Base-by-base conservation (phyloP, 2,329 filamentous ascomycete genomes). In the Colletotrichum musae region DNA sequence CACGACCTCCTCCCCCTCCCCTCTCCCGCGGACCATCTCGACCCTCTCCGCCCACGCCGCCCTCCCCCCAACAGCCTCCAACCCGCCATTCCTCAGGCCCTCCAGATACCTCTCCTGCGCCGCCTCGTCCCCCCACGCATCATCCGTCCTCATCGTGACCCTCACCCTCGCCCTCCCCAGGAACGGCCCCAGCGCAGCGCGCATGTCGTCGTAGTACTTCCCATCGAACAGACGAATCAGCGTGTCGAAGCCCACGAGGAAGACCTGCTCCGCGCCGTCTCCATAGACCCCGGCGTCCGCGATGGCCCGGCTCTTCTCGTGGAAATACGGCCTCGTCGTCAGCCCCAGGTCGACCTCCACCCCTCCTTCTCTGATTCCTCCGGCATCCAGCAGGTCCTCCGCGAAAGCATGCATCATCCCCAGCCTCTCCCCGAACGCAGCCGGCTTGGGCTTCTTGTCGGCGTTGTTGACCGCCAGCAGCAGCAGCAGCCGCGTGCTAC, bases 181-280 rank as follows among this genome's bases (percentile, higher is more conserved):
- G 75, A 94, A 93, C 0, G 89, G 88, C 1, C 82, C 81, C 2
- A 95, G 82, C 0, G 88, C 87, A 0, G 78, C 79, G 13, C 88
- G 83, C 50, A 24, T 50, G n/a, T 24, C 36, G 24, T 62, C 77
- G 75, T 94, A 94, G 80, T 95, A 95, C 77, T 92, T 93, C 0
- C 91, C 87, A 57, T 93, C 84, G 62, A 93, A 88, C 60, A 95
- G 89, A 21, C 93, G 87, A 16, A 92, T 88, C 6, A 95, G 80
- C 0, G 93, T 95, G 74, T 95, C 93, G 76, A 90, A 95, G 32
- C 93, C 93, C 2, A 89, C 87, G 2, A 95, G 86, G 74, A 93
- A 93, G 4, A 93, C 81, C 74, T 94, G 92, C 61, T 86, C 81
- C 10, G 39, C 39, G 39, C 41, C 24, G 45, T 6, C 12, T n/a